phyloP scores from a whole-genome alignment of 2,329 filamentous ascomycete genomes.

The Fusarium falciforme region DNA sequence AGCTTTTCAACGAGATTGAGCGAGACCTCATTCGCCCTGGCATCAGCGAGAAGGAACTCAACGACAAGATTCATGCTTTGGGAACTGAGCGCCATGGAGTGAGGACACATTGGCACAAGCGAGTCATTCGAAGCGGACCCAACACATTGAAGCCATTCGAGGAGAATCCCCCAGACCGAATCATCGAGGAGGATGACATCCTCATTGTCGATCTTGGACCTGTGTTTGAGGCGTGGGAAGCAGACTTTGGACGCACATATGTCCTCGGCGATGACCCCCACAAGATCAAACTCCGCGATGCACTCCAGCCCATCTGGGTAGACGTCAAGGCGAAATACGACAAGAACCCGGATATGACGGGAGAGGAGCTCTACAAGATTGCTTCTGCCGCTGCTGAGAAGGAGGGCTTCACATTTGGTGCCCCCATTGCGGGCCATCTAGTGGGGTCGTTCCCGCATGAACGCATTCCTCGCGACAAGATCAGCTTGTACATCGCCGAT shows the following conservation, averaged over 20 bases:
- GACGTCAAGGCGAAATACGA: slow-evolving; percentile 42
- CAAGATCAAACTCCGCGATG: slow-evolving; percentile 58
- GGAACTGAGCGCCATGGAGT: slow-evolving; percentile 49
- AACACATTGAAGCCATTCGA: slow-evolving; percentile 61
- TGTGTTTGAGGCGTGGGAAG: slow-evolving; percentile 64
- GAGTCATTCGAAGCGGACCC: slow-evolving; percentile 60
- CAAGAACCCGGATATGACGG: neutral
- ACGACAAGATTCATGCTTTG: slow-evolving; percentile 57
- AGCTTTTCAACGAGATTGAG: slow-evolving; percentile 61
- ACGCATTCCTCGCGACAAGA: neutral
- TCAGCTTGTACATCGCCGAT: neutral
- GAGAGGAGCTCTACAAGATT: neutral
- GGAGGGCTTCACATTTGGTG: neutral
- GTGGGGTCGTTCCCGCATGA: neutral
- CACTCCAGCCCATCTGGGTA: slow-evolving; percentile 59
- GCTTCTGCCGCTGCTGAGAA: neutral
- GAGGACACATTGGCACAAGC: slow-evolving; percentile 64
- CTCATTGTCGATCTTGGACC: slow-evolving; percentile 63
- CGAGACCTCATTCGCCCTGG: slow-evolving; percentile 4
- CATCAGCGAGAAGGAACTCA: slow-evolving; percentile 45
- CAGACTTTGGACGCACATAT: slow-evolving; percentile 54
- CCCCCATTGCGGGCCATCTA: neutral
- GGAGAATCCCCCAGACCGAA: slow-evolving; percentile 62
- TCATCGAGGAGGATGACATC: slow-evolving; percentile 61
- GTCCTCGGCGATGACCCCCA: slow-evolving; percentile 59